phyloP scores from a whole-genome alignment of 345 rosid species.

The Ricinus communis region DNA sequence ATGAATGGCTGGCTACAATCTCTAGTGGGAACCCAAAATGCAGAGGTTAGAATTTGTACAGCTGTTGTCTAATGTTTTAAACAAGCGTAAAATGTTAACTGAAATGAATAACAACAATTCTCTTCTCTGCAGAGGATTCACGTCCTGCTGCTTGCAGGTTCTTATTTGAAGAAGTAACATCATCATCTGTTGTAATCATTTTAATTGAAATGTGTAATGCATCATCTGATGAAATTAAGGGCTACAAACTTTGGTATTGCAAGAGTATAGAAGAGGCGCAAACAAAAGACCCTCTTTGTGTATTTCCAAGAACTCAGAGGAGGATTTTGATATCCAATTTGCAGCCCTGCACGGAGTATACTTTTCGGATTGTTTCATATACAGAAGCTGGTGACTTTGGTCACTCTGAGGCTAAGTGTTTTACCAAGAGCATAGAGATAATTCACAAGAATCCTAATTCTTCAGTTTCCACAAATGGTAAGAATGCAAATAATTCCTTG shows the following conservation, averaged over 20 bases:
- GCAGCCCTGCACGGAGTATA: conserved; percentile 83
- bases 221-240: conserved; percentile 51
- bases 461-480: conserved; percentile 23
- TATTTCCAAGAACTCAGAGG: conserved; percentile 64
- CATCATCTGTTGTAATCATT: conserved; percentile 57
- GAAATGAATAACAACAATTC: conserved; percentile 18
- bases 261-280: conserved; percentile 65
- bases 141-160: conserved; percentile 82
- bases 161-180: conserved; percentile 72
- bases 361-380: conserved; percentile 57
- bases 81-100: not conserved
- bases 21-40: conserved; percentile 35
- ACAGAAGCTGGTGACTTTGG: conserved; percentile 56
- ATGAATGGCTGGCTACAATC: conserved; percentile 49
- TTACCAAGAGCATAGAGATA: conserved; percentile 66
- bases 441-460: conserved; percentile 45
- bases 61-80: not conserved
- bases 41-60: conserved; percentile 49
- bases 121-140: conserved; percentile 45
- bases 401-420: conserved; percentile 68
- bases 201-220: conserved; percentile 58
- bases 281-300: conserved; percentile 52
- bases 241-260: conserved; percentile 91
- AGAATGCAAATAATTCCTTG: conserved; percentile 33
- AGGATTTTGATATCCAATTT: conserved; percentile 78